phyloP scores from a whole-genome alignment of 2,329 filamentous ascomycete species.

The Colletotrichum sp. region DNA sequence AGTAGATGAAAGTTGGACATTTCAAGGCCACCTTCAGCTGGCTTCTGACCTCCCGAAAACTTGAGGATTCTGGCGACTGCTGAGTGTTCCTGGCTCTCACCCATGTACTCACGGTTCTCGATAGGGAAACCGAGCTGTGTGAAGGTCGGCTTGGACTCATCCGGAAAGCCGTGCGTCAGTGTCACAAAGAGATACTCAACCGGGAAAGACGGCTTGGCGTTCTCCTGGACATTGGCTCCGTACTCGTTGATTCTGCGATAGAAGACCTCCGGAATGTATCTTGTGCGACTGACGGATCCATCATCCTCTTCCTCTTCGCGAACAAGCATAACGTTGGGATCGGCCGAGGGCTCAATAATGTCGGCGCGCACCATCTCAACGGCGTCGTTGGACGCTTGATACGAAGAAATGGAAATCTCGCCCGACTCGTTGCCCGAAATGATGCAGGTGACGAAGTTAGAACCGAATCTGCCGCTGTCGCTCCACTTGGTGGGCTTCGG shows the following conservation, averaged over 20 bases:
- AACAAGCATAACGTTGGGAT: conserved; percentile 92
- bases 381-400: conserved; percentile 93
- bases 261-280: conserved; percentile 98
- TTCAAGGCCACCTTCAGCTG: conserved; percentile 65
- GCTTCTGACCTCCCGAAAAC: conserved; percentile 61
- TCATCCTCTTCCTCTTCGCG: conserved; percentile 90
- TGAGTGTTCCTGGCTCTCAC: conserved; percentile 81
- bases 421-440: conserved; percentile 91
- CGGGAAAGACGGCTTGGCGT: conserved; percentile 94
- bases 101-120: conserved; percentile 88
- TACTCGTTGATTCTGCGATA: conserved; percentile 97
- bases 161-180: conserved; percentile 94
- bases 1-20: conserved; percentile 95
- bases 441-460: conserved; percentile 96
- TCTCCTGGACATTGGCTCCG: conserved; percentile 93
- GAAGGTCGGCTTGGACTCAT: conserved; percentile 78
- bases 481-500: conserved; percentile 96
- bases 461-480: conserved; percentile 91
- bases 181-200: conserved; percentile 97
- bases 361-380: conserved; percentile 97
- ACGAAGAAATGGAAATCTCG: conserved; percentile 86
- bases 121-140: conserved; percentile 79
- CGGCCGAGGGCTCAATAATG: conserved; percentile 92
- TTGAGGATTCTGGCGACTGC: conserved; percentile 73
- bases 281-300: conserved; percentile 67